These are phyloP conservation scores for Amaranthus cruentus DNA, from an alignment of 148 eudicot genomes.

Conservation along the genomic window DNA sequence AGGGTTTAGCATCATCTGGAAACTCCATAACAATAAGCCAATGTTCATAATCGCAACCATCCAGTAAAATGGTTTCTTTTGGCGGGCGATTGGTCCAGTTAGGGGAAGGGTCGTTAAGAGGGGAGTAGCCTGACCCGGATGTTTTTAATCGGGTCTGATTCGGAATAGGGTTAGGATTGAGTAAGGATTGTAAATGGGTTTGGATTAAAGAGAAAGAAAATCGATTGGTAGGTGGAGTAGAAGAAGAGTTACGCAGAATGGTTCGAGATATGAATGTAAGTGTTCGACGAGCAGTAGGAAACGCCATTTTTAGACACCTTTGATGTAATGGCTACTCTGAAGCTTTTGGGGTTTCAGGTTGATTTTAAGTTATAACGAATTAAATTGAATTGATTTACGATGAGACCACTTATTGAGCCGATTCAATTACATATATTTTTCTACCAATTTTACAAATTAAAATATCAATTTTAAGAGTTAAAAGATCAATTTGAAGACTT, in stretches of 20 bases:
- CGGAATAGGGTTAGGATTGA: conserved; percentile 21
- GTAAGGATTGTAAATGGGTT: conserved; percentile 10
- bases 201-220: conserved; percentile 29
- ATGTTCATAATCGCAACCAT: conserved; percentile 55
- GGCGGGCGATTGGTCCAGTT: conserved; percentile 95
- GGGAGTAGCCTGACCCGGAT: conserved; percentile 68
- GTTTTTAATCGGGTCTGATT: conserved; percentile 44
- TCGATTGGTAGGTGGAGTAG: conserved; percentile 27
- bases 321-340: too few species aligned
- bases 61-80: conserved; percentile 71
- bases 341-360: too few species aligned
- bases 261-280: conserved; percentile 41
- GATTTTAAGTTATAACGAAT: too few species aligned
- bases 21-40: conserved; percentile 50
- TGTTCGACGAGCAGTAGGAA: conserved; percentile 49
- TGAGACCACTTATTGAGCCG: too few species aligned
- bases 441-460: too few species aligned
- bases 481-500: too few species aligned
- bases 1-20: conserved; percentile 29
- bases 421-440: too few species aligned
- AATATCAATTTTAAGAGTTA: too few species aligned
- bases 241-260: conserved; percentile 19
- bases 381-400: too few species aligned
- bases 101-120: conserved; percentile 80
- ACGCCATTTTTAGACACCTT: conserved; percentile 41